Evolutionary conservation across 140 eudicot species (phyloP), one percentile per base, ranked within the genome.

Genomic region (Anethum foeniculum): DNA sequence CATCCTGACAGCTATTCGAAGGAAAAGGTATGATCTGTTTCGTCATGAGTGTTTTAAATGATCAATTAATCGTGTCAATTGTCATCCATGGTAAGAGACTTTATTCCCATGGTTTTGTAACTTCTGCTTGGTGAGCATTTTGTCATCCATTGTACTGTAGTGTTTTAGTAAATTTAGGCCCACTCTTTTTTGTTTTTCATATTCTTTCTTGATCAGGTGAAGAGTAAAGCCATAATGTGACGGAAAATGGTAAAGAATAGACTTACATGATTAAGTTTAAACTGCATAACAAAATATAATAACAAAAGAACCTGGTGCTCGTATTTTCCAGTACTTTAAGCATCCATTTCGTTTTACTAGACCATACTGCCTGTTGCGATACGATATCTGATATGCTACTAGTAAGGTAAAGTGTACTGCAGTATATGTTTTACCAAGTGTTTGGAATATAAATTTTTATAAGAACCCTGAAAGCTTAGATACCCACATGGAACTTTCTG

Each of bases 401-500:
- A 2, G 43, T 30, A 28, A 67, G 74, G 43, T 30, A 67, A 30
- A 30, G 74, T 14, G 43, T 28, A 32, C 11, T 28, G 73, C 73
- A 65, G 32, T 65, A 3, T 28, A 28, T 65, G 74, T 67, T 67
- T 16, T 30, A 67, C 41, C 74, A 67, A 67, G 13, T 39, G 30
- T 38, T 8, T 21, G 80, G 12, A 54, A 56, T 77, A 36, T 69
- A 77, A 56, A 48, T 36, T 21, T 52, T 77, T 77, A 11, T 8
- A 54, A 13, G 36, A 36, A 77, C 73, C 68, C 38, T 32, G 23
- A 67, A 77, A 82, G 81, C 28, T 79, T 52, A 71, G 80, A 75
- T 79, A 21, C n/a, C 49, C 25, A 74, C 78, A 78, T 81, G 81
- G 52, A 78, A 81, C 79, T 82, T 84, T 82, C 76, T 32, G 75